phyloP scores from a whole-genome alignment of 345 rosid genomes.

The Syzygium oleosum region DNA sequence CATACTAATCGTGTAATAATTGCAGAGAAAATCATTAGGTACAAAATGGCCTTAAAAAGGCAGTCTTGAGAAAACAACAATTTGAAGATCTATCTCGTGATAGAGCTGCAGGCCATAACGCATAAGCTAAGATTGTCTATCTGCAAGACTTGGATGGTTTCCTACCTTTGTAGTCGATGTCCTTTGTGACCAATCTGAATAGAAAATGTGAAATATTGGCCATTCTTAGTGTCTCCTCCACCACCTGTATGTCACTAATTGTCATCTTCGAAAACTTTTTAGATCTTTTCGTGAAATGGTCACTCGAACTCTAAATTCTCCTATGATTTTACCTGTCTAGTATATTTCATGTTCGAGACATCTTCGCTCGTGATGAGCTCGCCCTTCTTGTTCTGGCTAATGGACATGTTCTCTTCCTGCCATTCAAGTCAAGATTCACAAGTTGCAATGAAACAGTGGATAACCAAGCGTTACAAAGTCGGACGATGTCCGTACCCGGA shows the following conservation, averaged over 20 bases:
- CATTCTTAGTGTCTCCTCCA: neutral
- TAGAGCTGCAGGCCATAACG: neutral
- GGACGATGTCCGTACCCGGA: neutral
- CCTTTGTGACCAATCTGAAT: conserved; percentile 2
- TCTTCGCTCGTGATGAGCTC: conserved; percentile 25
- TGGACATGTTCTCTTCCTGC: conserved; percentile 30
- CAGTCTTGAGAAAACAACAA: neutral
- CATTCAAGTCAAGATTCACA: neutral
- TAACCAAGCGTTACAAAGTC: neutral
- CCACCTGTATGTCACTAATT: neutral
- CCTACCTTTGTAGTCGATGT: neutral
- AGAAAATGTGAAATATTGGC: neutral
- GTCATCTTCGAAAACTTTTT: neutral
- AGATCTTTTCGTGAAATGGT: neutral
- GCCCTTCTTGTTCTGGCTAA: conserved; percentile 14
- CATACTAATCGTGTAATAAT: neutral
- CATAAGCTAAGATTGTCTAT: neutral
- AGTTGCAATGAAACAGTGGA: neutral
- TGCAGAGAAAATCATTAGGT: neutral
- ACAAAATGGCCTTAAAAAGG: neutral
- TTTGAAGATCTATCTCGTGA: neutral
- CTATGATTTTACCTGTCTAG: conserved; percentile 15
- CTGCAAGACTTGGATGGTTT: neutral
- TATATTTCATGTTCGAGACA: conserved; percentile 24
- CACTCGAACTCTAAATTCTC: neutral